A percentile compares a stretch with the other conserved stretches of the same genome.
phyloP scores from a whole-genome alignment of 768 basidiomycete species.

The Gymnopilus dilepis region DNA sequence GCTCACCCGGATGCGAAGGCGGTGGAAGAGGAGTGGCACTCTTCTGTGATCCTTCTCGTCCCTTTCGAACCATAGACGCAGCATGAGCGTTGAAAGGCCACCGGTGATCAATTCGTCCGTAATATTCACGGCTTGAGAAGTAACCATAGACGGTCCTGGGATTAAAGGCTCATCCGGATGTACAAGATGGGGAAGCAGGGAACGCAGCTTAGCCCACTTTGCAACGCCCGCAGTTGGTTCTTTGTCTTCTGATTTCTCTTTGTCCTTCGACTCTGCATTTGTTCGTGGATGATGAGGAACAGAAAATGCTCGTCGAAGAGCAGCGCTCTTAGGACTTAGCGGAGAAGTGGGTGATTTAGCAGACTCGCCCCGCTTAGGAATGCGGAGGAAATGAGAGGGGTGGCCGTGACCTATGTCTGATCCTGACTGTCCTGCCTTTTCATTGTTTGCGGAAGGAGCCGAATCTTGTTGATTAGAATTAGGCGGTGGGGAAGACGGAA shows the following conservation, averaged over 20 bases:
- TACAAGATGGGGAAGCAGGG: slow-evolving; percentile 63
- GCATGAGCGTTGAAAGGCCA: slow-evolving; percentile 78
- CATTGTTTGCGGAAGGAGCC: background rate
- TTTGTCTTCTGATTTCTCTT: slow-evolving; percentile 19
- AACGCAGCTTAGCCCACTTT: slow-evolving; percentile 70
- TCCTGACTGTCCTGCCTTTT: slow-evolving; percentile 16
- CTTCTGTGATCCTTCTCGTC: slow-evolving; percentile 87
- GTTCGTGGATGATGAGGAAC: slow-evolving; percentile 34
- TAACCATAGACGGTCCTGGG: slow-evolving; percentile 53
- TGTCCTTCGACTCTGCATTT: slow-evolving; percentile 27
- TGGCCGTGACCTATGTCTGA: slow-evolving; percentile 15
- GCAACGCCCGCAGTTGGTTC: slow-evolving; percentile 29
- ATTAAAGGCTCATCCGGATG: slow-evolving; percentile 38
- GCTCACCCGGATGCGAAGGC: slow-evolving; percentile 82
- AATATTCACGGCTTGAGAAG: slow-evolving; percentile 67
- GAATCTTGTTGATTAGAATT: background rate
- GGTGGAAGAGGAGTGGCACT: slow-evolving; percentile 78
- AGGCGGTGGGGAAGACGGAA: slow-evolving; percentile 25
- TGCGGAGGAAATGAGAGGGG: slow-evolving; percentile 13
- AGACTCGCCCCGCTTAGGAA: slow-evolving; percentile 22
- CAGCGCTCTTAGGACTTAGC: slow-evolving; percentile 16
- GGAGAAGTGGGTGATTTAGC: slow-evolving; percentile 15
- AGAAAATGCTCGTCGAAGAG: slow-evolving; percentile 39
- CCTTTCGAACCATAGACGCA: slow-evolving; percentile 84
- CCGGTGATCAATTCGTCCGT: slow-evolving; percentile 84